Evolutionary conservation across 306 rosid species (phyloP).

Genomic region (Trifolium subterraneum): DNA sequence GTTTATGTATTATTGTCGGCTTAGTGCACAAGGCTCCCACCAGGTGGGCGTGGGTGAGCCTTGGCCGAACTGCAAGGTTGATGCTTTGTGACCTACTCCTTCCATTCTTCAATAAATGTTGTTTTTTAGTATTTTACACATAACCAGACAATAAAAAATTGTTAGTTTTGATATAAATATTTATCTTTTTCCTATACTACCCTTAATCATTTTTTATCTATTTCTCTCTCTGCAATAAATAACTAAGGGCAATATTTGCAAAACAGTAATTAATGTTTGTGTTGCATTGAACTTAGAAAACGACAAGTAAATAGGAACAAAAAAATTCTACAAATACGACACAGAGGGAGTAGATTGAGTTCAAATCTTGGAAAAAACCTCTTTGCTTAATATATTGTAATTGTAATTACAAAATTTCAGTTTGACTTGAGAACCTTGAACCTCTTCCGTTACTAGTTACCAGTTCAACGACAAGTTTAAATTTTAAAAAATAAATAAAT

Average conservation of each 20-base stretch:
- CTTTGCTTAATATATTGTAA: background rate
- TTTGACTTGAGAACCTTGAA: constrained; percentile 15
- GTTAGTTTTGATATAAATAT: too few relatives aligned
- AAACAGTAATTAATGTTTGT: too few relatives aligned
- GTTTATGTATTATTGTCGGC: background rate
- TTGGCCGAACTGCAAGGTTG: background rate
- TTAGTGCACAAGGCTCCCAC: background rate
- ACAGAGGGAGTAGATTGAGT: background rate
- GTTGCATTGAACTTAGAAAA: too few relatives aligned
- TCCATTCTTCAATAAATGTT: too few relatives aligned
- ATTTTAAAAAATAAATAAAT: constrained; percentile 7
- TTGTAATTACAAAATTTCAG: constrained; percentile 15
- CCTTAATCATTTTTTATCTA: too few relatives aligned
- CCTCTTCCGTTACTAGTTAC: background rate
- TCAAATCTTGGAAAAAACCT: background rate
- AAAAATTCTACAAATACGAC: too few relatives aligned
- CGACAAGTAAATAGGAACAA: too few relatives aligned
- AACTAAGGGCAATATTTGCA: too few relatives aligned
- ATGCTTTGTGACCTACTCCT: background rate
- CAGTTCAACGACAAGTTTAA: background rate
- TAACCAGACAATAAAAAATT: too few relatives aligned
- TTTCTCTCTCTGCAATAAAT: too few relatives aligned
- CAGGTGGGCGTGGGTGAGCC: background rate
- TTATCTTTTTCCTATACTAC: too few relatives aligned
- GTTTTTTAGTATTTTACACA: too few relatives aligned